Conservation (phyloP, 169 alveolate species). For the Eimeria falciformis region DNA sequence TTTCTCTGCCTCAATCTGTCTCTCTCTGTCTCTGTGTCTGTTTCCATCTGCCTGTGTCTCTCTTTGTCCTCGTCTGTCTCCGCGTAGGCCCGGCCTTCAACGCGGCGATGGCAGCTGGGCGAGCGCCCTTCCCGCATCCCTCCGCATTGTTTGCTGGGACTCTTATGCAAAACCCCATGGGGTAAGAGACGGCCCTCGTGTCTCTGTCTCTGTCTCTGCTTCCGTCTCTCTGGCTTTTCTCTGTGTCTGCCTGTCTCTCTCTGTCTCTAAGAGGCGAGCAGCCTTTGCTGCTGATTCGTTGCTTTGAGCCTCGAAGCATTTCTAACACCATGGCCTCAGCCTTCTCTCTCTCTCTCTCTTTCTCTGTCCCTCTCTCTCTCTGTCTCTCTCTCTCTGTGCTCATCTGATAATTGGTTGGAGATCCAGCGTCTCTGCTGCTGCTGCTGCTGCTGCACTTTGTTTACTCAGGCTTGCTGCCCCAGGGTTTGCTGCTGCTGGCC, state of each 20-base stretch:
- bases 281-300: conserved; percentile 5
- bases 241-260: neutral
- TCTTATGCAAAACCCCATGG: conserved; percentile 11
- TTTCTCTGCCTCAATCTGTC: too few species aligned
- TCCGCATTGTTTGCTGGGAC: conserved; percentile 82
- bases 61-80: too few species aligned
- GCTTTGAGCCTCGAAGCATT: neutral
- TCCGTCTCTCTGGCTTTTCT: neutral
- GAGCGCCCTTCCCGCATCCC: conserved; percentile 92
- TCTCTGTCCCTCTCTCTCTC: too few species aligned
- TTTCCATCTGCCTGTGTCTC: too few species aligned
- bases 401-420: too few species aligned
- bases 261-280: neutral
- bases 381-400: too few species aligned
- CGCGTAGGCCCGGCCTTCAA: conserved; percentile 78
- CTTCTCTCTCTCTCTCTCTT: neutral
- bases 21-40: too few species aligned
- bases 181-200: too few species aligned
- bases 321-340: neutral
- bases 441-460: neutral
- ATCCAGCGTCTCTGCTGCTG: too few species aligned
- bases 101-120: conserved; percentile 82
- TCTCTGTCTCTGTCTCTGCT: too few species aligned
- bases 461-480: neutral
- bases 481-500: neutral